Evolutionary conservation across 805 yeast species (phyloP).

Genomic region (Myxozyma monticola): DNA sequence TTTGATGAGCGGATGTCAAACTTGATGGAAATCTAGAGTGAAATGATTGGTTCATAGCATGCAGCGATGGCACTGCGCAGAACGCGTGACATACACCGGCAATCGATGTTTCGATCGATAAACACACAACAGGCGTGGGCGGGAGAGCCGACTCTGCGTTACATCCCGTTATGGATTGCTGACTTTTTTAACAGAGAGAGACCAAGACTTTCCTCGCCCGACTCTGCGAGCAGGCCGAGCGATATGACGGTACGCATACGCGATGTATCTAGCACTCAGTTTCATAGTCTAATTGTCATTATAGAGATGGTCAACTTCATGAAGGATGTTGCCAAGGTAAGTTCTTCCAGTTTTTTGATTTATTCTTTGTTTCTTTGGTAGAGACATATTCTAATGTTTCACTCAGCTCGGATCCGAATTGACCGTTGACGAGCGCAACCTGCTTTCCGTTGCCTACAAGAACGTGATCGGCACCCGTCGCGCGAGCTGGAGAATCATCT

Average conservation of each 20-base stretch:
- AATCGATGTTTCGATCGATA: not conserved
- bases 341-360: not conserved
- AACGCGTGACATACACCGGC: too few relatives aligned
- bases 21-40: too few relatives aligned
- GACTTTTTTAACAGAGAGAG: slow-evolving; percentile 54
- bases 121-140: too few relatives aligned
- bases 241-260: slow-evolving; percentile 62
- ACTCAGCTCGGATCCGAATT: slow-evolving; percentile 57
- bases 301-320: slow-evolving; percentile 96
- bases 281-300: not conserved
- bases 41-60: too few relatives aligned
- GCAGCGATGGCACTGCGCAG: too few relatives aligned
- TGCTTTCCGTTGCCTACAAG: slow-evolving; percentile 95
- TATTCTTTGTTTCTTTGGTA: not conserved
- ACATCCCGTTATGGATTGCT: too few relatives aligned
- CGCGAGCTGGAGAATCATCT: slow-evolving; percentile 99
- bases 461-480: slow-evolving; percentile 99
- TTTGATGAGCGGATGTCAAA: too few relatives aligned
- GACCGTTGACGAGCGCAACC: slow-evolving; percentile 96
- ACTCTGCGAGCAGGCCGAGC: slow-evolving; percentile 99
- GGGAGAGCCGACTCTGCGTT: too few relatives aligned
- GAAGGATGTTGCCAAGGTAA: slow-evolving; percentile 63
- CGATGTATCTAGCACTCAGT: not conserved
- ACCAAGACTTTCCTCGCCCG: slow-evolving; percentile 97
- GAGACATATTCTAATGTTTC: not conserved